phyloP scores from a whole-genome alignment of 1,284 basidiomycete species.

The Cerrena zonata region DNA sequence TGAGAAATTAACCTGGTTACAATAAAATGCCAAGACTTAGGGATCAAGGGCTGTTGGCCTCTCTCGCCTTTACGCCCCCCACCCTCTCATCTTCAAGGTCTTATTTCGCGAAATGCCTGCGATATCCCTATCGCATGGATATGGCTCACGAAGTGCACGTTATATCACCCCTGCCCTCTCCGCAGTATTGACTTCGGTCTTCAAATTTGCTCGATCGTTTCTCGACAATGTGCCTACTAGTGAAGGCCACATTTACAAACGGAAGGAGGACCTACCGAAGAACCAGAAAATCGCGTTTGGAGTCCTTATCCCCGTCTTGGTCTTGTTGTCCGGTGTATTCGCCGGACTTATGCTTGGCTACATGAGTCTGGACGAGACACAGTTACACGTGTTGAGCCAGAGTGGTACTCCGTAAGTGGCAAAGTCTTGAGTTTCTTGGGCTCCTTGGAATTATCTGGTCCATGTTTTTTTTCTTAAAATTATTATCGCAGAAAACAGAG shows the following conservation, averaged over 20 bases:
- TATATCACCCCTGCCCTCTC: not conserved
- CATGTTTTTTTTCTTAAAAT: not conserved
- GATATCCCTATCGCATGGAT: not conserved
- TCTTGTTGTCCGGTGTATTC: constrained; percentile 56
- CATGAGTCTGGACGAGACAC: constrained; percentile 89
- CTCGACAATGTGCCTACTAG: not conserved
- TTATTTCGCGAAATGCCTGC: no score
- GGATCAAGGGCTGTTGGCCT: no score
- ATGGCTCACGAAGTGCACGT: not conserved
- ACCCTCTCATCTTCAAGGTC: no score
- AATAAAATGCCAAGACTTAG: no score
- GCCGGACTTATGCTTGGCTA: constrained; percentile 79
- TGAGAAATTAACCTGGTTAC: no score
- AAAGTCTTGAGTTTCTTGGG: not conserved
- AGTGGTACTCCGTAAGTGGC: constrained; percentile 70
- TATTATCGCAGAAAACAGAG: constrained; percentile 57
- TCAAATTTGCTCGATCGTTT: not conserved
- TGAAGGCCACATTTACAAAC: constrained; percentile 10
- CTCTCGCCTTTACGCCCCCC: no score
- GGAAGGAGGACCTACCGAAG: constrained; percentile 10
- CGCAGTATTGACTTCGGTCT: not conserved
- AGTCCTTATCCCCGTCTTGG: constrained; percentile 52
- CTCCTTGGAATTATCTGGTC: not conserved
- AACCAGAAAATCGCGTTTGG: constrained; percentile 39
- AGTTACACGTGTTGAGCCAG: constrained; percentile 79